A percentile compares a stretch with the other conserved stretches of the same genome.
Conservation (phyloP, 768 basidiomycete species). For the Gloeostereum incarnatum region DNA sequence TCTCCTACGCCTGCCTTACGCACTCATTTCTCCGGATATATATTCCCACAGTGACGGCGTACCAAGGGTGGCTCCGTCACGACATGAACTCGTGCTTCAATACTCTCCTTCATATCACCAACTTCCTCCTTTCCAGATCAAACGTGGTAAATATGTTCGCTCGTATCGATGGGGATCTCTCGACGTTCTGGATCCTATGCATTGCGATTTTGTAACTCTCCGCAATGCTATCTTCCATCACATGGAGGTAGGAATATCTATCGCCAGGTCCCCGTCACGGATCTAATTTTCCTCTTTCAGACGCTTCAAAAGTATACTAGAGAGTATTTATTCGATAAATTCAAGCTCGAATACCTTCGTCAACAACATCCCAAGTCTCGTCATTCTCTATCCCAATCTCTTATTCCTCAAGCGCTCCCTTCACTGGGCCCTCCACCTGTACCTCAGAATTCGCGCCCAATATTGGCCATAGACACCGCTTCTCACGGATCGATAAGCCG, state of each 20-base stretch:
- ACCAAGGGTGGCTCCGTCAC: conserved; percentile 41
- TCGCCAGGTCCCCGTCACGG: conserved; percentile 7
- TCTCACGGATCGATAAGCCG: conserved; percentile 31
- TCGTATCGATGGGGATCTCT: conserved; percentile 79
- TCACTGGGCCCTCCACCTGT: conserved; percentile 39
- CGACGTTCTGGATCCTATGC: conserved; percentile 68
- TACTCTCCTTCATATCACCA: conserved; percentile 52
- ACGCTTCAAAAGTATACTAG: conserved; percentile 79
- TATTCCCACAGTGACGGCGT: conserved; percentile 84
- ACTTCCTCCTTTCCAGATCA: conserved; percentile 32
- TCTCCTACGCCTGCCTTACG: conserved; percentile 68
- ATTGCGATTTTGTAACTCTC: conserved; percentile 75
- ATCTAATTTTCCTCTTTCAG: conserved; percentile 26
- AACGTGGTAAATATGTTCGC: conserved; percentile 57
- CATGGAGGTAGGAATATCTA: conserved; percentile 69
- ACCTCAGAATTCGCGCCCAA: conserved; percentile 41
- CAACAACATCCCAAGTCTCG: conserved; percentile 38
- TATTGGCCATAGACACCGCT: conserved; percentile 54
- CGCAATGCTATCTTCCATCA: conserved; percentile 79
- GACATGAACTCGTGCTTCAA: conserved; percentile 66
- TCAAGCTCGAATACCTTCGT: conserved; percentile 46
- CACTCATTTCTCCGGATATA: conserved; percentile 74
- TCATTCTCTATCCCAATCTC: conserved; percentile 34
- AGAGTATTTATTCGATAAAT: conserved; percentile 77
- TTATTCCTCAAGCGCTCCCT: conserved; percentile 20